phyloP scores from a whole-genome alignment of 176 grass and related monocot genomes.

The Elymus sibiricus region DNA sequence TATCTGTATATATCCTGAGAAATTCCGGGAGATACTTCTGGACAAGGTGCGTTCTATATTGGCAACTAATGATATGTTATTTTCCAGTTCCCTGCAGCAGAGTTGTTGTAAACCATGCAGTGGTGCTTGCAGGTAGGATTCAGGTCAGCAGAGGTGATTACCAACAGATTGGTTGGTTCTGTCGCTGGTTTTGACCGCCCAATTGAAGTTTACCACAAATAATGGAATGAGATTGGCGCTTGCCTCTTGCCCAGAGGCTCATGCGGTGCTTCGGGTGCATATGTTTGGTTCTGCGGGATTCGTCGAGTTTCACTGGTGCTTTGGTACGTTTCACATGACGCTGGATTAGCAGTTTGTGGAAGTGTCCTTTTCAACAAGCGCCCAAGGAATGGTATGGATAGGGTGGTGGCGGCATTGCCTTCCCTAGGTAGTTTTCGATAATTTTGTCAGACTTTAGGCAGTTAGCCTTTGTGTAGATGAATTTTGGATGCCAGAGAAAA shows the following conservation, averaged over 20 bases:
- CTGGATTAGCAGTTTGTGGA: neutral
- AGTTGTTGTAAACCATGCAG: neutral
- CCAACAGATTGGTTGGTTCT: constrained; percentile 48
- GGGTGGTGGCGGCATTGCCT: neutral
- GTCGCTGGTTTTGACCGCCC: constrained; percentile 81
- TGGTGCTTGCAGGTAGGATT: constrained; percentile 75
- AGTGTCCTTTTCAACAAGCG: neutral
- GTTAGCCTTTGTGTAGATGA: constrained; percentile 15
- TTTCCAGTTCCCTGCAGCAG: neutral
- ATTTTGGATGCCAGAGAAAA: neutral
- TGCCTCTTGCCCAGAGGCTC: neutral
- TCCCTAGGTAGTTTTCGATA: neutral
- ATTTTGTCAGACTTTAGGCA: neutral
- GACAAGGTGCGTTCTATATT: constrained; percentile 69
- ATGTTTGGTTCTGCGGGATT: neutral
- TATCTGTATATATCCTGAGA: constrained; percentile 55
- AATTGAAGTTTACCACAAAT: constrained; percentile 74
- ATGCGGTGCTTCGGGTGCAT: neutral
- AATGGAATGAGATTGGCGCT: constrained; percentile 21
- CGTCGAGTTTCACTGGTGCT: neutral
- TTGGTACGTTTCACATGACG: neutral
- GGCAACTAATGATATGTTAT: neutral
- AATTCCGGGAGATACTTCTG: constrained; percentile 83
- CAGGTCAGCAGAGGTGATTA: constrained; percentile 74
- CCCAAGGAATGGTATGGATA: neutral